Base-by-base conservation (phyloP, 139 green algal species). In the Dunaliella sp. region DNA sequence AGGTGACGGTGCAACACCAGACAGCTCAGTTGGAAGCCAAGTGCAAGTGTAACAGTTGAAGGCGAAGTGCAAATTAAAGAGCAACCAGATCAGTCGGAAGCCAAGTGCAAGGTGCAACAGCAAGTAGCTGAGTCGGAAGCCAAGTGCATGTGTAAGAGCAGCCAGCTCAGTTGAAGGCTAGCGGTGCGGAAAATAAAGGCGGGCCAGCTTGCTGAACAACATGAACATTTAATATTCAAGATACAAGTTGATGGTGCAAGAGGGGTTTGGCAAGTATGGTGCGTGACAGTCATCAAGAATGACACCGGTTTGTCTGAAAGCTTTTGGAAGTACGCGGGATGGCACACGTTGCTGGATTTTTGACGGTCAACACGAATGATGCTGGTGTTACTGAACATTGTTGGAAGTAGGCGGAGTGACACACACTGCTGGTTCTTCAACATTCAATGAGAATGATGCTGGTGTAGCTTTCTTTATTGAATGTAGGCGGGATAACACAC, bases 201-300 rank as follows among this genome's bases (percentile, higher is more conserved):
- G 7, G 48, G 30, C 2, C 73, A 78, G 2, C n/a, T n/a, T n/a
- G n/a, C n/a, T n/a, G n/a, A n/a, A 32, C 73, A 78, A n/a, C 73
- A 78, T 12, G 73, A 12, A 22, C 30, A 32, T 22, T 3, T 22
- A 32, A 12, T 78, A 12, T 22, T 78, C 73, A 32, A 78, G 30
- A n/a, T 78, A 33, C 73, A 78, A 22, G n/a, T 78, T 2, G 22
- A n/a, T 78, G 28, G 22, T 36, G 73, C 26, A 33, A 22, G 73
- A 33, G 26, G 22, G 7, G 73, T 33, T n/a, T n/a, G 73, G 73
- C 26, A 65, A 65, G 48, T 65, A 16, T 84, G 85, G 86, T 0
- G 88, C 81, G 34, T 95, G 91, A 38, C 94, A 80, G 1, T 83
- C 83, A 65, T 94, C 94, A 88, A 93, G 88, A 22, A 81, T 81